Evolutionary conservation across 805 yeast genomes (phyloP).

Genomic region (Kazachstania bromeliacearum): DNA sequence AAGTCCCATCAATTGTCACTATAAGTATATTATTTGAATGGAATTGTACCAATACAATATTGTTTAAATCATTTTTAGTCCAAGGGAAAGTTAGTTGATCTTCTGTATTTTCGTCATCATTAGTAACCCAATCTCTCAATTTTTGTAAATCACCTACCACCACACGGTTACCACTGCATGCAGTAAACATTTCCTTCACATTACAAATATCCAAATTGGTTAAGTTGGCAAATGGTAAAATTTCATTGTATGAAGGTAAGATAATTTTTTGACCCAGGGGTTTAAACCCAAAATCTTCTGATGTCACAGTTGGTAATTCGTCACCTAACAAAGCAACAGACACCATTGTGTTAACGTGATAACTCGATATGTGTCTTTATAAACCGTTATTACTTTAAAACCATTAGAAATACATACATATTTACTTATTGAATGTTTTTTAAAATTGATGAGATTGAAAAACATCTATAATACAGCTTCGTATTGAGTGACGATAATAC

Average conservation of each 20-base stretch:
- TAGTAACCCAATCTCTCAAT: slow-evolving; percentile 26
- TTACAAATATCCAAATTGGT: slow-evolving; percentile 34
- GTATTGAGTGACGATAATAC: too few species aligned
- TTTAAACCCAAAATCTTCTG: slow-evolving; percentile 40
- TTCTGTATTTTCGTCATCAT: slow-evolving; percentile 10
- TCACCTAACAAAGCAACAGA: not conserved
- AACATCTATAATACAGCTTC: too few species aligned
- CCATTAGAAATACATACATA: too few species aligned
- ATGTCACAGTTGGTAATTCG: slow-evolving; percentile 11
- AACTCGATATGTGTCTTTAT: too few species aligned
- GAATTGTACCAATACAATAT: slow-evolving; percentile 28
- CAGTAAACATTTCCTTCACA: slow-evolving; percentile 27
- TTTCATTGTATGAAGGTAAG: slow-evolving; percentile 32
- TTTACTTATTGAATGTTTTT: too few species aligned
- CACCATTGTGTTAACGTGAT: too few species aligned
- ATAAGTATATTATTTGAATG: slow-evolving; percentile 25
- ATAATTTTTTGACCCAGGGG: slow-evolving; percentile 27
- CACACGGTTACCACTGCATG: slow-evolving; percentile 31
- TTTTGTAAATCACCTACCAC: slow-evolving; percentile 30
- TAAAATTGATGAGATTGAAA: too few species aligned
- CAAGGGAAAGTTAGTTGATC: slow-evolving; percentile 8
- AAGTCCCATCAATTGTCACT: slow-evolving; percentile 10
- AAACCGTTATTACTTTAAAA: too few species aligned
- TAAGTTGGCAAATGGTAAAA: slow-evolving; percentile 27
- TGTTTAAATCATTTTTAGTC: slow-evolving; percentile 11